A percentile compares a stretch with the other conserved stretches of the same genome.
phyloP scores from a whole-genome alignment of 352 stramenopile species.

The Pythium folliculosum region DNA sequence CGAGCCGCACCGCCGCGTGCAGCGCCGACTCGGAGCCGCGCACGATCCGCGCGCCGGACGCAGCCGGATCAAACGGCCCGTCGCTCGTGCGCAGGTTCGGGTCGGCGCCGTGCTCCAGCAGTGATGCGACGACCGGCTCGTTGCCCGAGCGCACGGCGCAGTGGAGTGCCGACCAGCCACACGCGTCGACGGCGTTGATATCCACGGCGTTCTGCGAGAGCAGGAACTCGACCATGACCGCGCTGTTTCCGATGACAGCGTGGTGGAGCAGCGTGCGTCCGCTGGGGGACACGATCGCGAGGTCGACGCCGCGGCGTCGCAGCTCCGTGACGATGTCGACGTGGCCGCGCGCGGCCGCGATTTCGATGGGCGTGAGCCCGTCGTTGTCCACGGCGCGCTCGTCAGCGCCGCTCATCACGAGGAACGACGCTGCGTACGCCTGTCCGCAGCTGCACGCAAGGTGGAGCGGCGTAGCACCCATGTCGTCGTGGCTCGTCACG shows the following conservation, averaged over 20 bases:
- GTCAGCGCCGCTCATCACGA: not conserved
- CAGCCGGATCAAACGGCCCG: too few relatives aligned
- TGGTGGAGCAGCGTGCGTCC: conserved; percentile 30
- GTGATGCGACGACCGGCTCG: not conserved
- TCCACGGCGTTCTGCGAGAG: not conserved
- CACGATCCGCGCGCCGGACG: not conserved
- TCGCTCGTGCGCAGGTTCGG: not conserved
- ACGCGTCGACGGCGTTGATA: not conserved
- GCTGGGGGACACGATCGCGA: too few relatives aligned
- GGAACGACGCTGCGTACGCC: too few relatives aligned
- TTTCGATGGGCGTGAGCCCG: too few relatives aligned
- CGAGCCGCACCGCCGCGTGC: not conserved
- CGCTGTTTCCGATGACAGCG: conserved; percentile 19
- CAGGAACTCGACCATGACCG: conserved; percentile 10
- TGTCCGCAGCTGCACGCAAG: too few relatives aligned
- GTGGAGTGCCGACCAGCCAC: not conserved
- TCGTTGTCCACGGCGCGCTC: conserved; percentile 32
- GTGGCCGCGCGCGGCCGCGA: too few relatives aligned
- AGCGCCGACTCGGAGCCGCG: conserved; percentile 3
- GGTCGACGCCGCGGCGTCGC: conserved; percentile 33
- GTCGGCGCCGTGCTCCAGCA: not conserved
- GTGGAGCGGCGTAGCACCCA: too few relatives aligned
- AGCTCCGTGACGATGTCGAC: conserved; percentile 41
- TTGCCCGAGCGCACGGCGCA: not conserved
- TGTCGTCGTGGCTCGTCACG: not conserved